Evolutionary conservation across 352 stramenopile species (phyloP).

Genomic region (Phytophthora constricta): DNA sequence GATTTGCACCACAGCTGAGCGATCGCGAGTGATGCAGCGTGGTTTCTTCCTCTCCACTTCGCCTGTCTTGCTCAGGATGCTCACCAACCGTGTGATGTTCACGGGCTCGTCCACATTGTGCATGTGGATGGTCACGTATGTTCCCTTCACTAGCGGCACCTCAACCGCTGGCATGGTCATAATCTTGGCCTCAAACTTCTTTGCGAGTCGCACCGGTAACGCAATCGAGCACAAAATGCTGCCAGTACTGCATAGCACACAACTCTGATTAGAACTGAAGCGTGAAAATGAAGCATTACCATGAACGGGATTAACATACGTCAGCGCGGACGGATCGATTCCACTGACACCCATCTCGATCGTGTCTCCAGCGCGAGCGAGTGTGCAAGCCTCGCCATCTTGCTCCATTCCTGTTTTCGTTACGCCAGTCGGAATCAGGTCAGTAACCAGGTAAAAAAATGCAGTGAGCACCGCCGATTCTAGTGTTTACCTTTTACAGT

Average conservation of each 20-base stretch:
- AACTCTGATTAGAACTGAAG: constrained; percentile 9
- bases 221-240: constrained; percentile 87
- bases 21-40: constrained; percentile 87
- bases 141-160: constrained; percentile 86
- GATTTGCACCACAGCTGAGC: constrained; percentile 86
- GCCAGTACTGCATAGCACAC: constrained; percentile 50
- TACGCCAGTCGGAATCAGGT: too few species aligned
- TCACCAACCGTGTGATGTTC: constrained; percentile 81
- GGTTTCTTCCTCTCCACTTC: constrained; percentile 86
- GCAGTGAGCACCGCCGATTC: neutral
- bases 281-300: neutral
- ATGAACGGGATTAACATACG: constrained; percentile 32
- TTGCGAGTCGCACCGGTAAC: constrained; percentile 74
- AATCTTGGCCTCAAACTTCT: constrained; percentile 89
- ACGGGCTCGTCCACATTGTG: constrained; percentile 89
- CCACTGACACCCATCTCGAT: constrained; percentile 80
- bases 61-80: constrained; percentile 70
- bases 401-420: constrained; percentile 83
- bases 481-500: constrained; percentile 54
- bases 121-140: constrained; percentile 84
- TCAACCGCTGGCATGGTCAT: constrained; percentile 90
- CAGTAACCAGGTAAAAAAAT: neutral
- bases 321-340: constrained; percentile 76
- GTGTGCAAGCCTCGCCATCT: constrained; percentile 63
- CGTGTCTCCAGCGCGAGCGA: constrained; percentile 78